These are phyloP conservation scores for Rhododendron griersonianum DNA, from an alignment of 148 eudicot species.

Conservation along the genomic window DNA sequence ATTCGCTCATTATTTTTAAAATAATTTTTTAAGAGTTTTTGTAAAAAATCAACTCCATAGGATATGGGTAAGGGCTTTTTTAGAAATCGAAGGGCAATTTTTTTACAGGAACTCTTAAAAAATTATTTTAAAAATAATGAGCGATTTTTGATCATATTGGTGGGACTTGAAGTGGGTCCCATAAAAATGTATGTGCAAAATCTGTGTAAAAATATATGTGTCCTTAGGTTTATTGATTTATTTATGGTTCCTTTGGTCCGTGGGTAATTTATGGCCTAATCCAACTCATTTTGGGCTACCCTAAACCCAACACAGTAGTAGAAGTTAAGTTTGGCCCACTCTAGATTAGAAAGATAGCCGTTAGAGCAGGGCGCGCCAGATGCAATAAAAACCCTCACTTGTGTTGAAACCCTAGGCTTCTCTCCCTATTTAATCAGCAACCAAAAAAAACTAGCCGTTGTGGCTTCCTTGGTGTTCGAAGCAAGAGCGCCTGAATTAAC, in stretches of 20 bases:
- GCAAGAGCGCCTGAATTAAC: conserved; percentile 28
- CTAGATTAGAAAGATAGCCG: conserved; percentile 28
- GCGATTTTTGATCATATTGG: too few species aligned
- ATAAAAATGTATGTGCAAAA: too few species aligned
- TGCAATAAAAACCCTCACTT: conserved; percentile 5
- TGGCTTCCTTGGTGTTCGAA: background rate
- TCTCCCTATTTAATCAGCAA: background rate
- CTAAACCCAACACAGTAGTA: background rate
- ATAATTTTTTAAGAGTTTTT: too few species aligned
- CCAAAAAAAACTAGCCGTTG: conserved; percentile 63
- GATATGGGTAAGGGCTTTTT: too few species aligned
- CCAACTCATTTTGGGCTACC: background rate
- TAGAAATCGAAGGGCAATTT: too few species aligned
- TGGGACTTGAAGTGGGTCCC: too few species aligned
- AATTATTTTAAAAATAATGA: too few species aligned
- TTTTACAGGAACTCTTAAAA: too few species aligned
- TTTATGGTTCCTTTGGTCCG: background rate
- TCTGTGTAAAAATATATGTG: too few species aligned
- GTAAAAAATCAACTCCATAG: too few species aligned
- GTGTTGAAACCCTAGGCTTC: background rate
- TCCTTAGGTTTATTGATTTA: too few species aligned
- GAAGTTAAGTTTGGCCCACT: background rate
- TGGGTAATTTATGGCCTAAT: background rate
- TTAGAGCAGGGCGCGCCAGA: conserved; percentile 14
- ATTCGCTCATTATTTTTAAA: too few species aligned